Percentiles rank a stretch among this genome's conserved stretches.
Evolutionary conservation across 306 rosid genomes (phyloP).

Genomic region (Sesbania bispinosa): DNA sequence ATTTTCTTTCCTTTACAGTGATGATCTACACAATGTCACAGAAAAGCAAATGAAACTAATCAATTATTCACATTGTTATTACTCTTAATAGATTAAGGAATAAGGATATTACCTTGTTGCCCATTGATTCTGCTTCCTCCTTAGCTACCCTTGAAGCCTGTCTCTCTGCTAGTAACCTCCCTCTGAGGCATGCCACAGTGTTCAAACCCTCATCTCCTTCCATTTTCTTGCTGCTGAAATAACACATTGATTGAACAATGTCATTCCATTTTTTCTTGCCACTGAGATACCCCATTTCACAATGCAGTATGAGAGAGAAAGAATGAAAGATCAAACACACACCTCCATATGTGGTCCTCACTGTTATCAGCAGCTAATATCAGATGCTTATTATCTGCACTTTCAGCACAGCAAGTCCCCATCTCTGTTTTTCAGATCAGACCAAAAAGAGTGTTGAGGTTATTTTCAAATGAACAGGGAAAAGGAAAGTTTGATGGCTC

Average conservation of each 20-base stretch:
- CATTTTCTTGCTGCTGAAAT: constrained; percentile 44
- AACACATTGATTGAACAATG: constrained; percentile 33
- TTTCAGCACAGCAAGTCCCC: constrained; percentile 26
- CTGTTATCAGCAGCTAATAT: constrained; percentile 17
- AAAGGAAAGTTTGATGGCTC: background rate
- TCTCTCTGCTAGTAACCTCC: constrained; percentile 84
- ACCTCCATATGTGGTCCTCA: constrained; percentile 53
- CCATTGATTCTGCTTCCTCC: constrained; percentile 52
- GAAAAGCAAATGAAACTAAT: constrained; percentile 26
- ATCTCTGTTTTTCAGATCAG: constrained; percentile 33
- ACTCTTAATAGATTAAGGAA: background rate
- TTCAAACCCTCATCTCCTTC: constrained; percentile 52
- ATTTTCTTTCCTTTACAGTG: constrained; percentile 13
- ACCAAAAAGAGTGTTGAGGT: background rate
- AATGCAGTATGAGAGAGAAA: constrained; percentile 21
- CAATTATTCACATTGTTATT: background rate
- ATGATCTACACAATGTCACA: constrained; percentile 12
- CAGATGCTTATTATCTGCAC: too few species aligned
- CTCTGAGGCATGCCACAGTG: constrained; percentile 72
- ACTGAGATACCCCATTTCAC: constrained; percentile 1
- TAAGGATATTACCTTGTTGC: constrained; percentile 39
- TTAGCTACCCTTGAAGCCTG: constrained; percentile 77
- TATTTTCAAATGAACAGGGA: background rate
- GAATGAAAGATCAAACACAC: constrained; percentile 17
- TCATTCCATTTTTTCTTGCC: constrained; percentile 8